These are phyloP conservation scores for Lentinula raphanica DNA, from an alignment of 768 basidiomycete species.

Conservation along the genomic window DNA sequence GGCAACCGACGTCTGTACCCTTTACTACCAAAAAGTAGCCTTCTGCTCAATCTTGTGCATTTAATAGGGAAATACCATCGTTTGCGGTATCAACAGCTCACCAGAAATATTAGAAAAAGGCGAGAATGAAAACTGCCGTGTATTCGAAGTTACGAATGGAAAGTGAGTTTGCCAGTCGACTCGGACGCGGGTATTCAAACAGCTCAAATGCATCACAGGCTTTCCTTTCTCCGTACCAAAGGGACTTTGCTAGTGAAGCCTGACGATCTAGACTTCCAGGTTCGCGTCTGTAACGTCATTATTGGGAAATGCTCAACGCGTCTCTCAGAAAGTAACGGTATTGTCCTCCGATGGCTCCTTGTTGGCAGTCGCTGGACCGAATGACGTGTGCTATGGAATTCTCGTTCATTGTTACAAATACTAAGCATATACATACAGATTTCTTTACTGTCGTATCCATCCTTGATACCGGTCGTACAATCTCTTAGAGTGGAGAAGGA, in stretches of 20 bases:
- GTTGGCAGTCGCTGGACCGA: constrained; percentile 68
- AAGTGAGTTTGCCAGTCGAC: constrained; percentile 38
- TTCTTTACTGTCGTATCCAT: constrained; percentile 24
- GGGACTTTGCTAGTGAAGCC: constrained; percentile 53
- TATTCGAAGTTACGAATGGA: constrained; percentile 53
- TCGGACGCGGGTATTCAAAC: neutral
- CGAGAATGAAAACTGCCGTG: constrained; percentile 81
- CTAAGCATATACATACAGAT: constrained; percentile 9
- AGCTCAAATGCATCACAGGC: constrained; percentile 32
- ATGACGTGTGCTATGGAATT: constrained; percentile 46
- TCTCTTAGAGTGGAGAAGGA: constrained; percentile 65
- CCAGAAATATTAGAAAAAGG: constrained; percentile 55
- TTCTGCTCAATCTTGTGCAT: neutral
- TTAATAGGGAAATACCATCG: constrained; percentile 44
- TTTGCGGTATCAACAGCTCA: constrained; percentile 86
- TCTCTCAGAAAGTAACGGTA: constrained; percentile 78
- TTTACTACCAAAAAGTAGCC: neutral
- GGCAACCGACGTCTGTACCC: constrained; percentile 50
- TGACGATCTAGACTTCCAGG: constrained; percentile 81
- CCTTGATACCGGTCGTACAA: constrained; percentile 41
- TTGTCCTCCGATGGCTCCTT: constrained; percentile 66
- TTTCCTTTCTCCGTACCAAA: constrained; percentile 43
- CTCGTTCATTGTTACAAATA: constrained; percentile 3
- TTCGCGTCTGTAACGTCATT: constrained; percentile 27
- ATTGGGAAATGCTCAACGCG: neutral